Percentiles rank a stretch among this genome's conserved stretches.
Evolutionary conservation across 345 rosid genomes (phyloP).

Genomic region (Turritis glabra): DNA sequence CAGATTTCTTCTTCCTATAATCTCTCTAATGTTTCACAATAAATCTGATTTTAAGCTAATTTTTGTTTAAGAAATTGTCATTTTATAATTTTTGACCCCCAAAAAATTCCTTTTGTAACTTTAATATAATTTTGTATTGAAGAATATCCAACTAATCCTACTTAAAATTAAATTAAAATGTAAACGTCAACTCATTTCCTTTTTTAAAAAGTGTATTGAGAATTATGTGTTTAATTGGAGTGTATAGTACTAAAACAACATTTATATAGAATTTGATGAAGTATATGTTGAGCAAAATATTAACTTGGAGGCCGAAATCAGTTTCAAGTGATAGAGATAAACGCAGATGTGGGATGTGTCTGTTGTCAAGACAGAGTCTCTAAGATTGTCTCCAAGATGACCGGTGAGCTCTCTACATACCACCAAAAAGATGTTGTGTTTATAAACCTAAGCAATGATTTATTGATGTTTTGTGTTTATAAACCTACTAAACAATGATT

Average conservation of each 20-base stretch:
- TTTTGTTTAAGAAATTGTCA: too few relatives aligned
- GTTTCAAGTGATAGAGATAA: constrained; percentile 38
- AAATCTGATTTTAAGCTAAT: neutral
- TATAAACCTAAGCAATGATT: neutral
- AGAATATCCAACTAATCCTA: too few relatives aligned
- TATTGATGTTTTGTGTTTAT: neutral
- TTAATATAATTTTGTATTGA: too few relatives aligned
- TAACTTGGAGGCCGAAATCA: constrained; percentile 23
- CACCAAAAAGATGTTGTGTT: neutral
- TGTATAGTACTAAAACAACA: neutral
- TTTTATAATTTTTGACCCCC: too few relatives aligned
- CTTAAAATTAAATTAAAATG: too few relatives aligned
- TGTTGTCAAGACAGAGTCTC: constrained; percentile 39
- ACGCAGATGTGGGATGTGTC: constrained; percentile 38
- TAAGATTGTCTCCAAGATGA: constrained; percentile 37
- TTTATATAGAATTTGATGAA: neutral
- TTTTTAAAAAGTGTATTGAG: too few relatives aligned
- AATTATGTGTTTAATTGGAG: too few relatives aligned
- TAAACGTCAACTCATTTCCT: too few relatives aligned
- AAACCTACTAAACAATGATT: neutral
- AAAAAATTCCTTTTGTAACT: too few relatives aligned
- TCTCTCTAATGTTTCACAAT: neutral
- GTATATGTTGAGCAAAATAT: neutral
- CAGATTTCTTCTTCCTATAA: neutral
- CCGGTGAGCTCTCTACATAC: constrained; percentile 32